Evolutionary conservation across 129 eudicot species (phyloP).

Genomic region (Centella asiatica): DNA sequence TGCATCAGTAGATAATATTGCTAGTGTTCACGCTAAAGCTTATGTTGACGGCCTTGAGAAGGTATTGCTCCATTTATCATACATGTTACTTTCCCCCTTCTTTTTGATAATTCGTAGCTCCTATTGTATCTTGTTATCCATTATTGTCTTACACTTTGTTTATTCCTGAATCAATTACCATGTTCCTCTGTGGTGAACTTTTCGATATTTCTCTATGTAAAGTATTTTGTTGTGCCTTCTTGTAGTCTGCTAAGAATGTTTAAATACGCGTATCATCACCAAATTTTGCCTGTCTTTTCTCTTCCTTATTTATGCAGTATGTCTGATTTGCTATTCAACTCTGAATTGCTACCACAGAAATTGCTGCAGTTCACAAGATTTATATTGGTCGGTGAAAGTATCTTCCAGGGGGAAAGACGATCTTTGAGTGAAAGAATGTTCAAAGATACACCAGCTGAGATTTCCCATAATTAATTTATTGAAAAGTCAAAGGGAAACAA

Average conservation of each 20-base stretch:
- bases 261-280: neutral
- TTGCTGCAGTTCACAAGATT: neutral
- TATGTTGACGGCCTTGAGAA: conserved; percentile 85
- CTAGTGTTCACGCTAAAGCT: conserved; percentile 73
- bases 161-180: neutral
- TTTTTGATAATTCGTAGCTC: neutral
- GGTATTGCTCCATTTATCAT: conserved; percentile 29
- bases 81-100: neutral
- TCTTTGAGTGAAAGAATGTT: neutral
- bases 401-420: neutral
- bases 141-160: too few relatives aligned
- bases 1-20: conserved; percentile 71
- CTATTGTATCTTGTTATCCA: too few relatives aligned
- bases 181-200: too few relatives aligned
- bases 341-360: neutral
- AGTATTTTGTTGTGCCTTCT: too few relatives aligned
- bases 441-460: neutral
- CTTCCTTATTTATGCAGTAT: neutral
- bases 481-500: neutral
- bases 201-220: too few relatives aligned
- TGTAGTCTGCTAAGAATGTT: too few relatives aligned
- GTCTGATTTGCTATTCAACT: neutral
- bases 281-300: neutral
- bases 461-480: neutral
- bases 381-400: neutral